These are phyloP conservation scores for Malania oleifera DNA, from an alignment of 164 flowering plant genomes.

Conservation along the genomic window DNA sequence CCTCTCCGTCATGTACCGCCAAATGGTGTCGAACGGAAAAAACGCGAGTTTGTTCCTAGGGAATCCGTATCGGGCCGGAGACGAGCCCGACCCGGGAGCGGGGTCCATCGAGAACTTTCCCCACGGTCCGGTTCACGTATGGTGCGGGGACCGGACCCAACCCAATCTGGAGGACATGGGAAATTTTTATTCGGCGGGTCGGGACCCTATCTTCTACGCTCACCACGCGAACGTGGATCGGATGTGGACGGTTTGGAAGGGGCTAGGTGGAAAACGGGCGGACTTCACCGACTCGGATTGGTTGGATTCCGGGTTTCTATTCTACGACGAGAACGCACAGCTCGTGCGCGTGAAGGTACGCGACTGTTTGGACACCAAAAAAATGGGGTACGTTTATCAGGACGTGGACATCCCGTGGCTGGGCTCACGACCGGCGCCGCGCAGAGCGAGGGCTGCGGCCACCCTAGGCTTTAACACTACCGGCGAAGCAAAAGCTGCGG, in stretches of 20 bases:
- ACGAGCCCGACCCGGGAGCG: conserved; percentile 28
- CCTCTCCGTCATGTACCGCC: conserved; percentile 47
- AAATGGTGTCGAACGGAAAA: conserved; percentile 36
- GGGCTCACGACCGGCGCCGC: not conserved
- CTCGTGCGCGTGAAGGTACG: conserved; percentile 22
- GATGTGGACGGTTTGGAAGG: conserved; percentile 26
- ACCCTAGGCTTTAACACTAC: too few relatives aligned
- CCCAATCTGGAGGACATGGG: conserved; percentile 21
- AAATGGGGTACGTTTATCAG: not conserved
- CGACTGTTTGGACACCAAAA: not conserved
- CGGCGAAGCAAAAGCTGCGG: not conserved
- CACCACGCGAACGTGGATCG: conserved; percentile 33
- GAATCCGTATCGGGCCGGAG: conserved; percentile 36
- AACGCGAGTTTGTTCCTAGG: conserved; percentile 41
- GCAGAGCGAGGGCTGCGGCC: not conserved
- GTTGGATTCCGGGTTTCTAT: conserved; percentile 23
- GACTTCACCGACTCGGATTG: conserved; percentile 31
- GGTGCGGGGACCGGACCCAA: conserved; percentile 32
- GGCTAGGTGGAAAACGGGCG: conserved; percentile 18
- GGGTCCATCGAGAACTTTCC: conserved; percentile 43
- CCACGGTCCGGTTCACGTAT: conserved; percentile 36
- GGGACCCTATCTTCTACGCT: conserved; percentile 20
- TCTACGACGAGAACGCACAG: conserved; percentile 32
- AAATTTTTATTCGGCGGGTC: conserved; percentile 19
- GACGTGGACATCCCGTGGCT: not conserved